These are phyloP conservation scores for Eimeria necatrix DNA, from an alignment of 169 alveolate species.

Conservation along the genomic window DNA sequence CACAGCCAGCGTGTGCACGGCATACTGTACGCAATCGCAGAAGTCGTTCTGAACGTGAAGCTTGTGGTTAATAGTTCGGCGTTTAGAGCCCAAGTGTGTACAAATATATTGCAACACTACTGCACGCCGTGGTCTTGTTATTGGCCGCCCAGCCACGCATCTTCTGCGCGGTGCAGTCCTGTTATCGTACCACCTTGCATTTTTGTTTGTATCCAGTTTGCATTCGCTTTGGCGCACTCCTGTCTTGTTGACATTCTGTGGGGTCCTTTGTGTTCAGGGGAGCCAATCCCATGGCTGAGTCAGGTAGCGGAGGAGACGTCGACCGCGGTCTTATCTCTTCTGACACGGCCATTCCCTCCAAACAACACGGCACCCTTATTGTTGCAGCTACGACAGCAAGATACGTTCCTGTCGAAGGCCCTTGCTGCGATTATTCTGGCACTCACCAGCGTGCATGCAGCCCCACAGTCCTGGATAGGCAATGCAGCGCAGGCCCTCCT, in stretches of 20 bases:
- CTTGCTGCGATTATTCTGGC: slow-evolving; percentile 63
- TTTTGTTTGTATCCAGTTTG: background rate
- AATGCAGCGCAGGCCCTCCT: slow-evolving; percentile 80
- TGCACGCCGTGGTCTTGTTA: no score
- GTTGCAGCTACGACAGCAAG: background rate
- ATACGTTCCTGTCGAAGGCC: background rate
- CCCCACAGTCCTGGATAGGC: slow-evolving; percentile 82
- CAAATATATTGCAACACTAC: no score
- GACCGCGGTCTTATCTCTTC: slow-evolving; percentile 58
- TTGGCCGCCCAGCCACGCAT: no score
- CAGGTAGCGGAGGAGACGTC: slow-evolving; percentile 68
- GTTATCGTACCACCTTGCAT: background rate
- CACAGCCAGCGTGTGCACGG: background rate
- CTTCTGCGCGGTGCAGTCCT: no score
- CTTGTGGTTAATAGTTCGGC: no score
- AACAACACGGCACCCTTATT: background rate
- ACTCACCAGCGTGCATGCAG: slow-evolving; percentile 78
- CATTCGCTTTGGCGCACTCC: background rate
- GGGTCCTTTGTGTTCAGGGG: slow-evolving; percentile 35
- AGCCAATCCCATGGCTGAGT: slow-evolving; percentile 72
- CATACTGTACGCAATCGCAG: background rate
- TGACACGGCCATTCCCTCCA: slow-evolving; percentile 52
- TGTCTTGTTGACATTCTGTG: background rate
- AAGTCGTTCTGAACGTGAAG: background rate
- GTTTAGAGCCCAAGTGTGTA: no score